Evolutionary conservation across 768 basidiomycete genomes (phyloP), one percentile per base, ranked within the genome.

Genomic region (Dacryopinax primogenitus): DNA sequence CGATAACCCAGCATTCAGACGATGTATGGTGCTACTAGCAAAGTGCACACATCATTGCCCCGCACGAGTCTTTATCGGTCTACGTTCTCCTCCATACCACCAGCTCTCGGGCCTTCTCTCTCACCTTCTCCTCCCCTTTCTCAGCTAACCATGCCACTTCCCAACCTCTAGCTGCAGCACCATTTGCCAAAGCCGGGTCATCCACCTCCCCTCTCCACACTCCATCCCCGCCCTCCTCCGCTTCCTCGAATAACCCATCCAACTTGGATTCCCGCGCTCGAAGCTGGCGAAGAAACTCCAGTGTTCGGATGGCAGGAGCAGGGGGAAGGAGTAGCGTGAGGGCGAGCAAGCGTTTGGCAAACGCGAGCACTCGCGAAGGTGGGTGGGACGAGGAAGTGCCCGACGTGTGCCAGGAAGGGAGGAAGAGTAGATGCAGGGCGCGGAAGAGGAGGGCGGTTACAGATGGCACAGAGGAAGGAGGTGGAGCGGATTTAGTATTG

Each of bases 291-390:
- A 94, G 85, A 69, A 96, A 89, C 34, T 84, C 84, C 37, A 98
- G 74, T 21, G 86, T 79, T 33, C 86, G 85, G 47, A 86, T 76
- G 21, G 85, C 84, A 12, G 82, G 78, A 0, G 75, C 70, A 2
- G 90, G 80, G 0, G 93, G 83, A 86, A 94, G 93, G 71, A 88
- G 85, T 39, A 98, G 78, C 3, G 87, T 83, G 34, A 86, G 85
- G 61, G 82, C 81, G 32, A 95, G 79, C 58, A 98, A 80, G n/a
- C 95, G 88, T 76, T 98, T 98, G 64, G 88, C 82, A 75, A 98
- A 98, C 1, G 95, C 92, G 23, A 28, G 51, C 9, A 58, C 26
- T 4, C 51, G 51, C 3, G 4, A 3, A 45, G 92, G 90, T 44
- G 86, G 83, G 70, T 92, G 86, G 82, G 85, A 82, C 67, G 86